Evolutionary conservation across 2,329 filamentous ascomycete genomes (phyloP).

Genomic region (Ascomycota sp.): DNA sequence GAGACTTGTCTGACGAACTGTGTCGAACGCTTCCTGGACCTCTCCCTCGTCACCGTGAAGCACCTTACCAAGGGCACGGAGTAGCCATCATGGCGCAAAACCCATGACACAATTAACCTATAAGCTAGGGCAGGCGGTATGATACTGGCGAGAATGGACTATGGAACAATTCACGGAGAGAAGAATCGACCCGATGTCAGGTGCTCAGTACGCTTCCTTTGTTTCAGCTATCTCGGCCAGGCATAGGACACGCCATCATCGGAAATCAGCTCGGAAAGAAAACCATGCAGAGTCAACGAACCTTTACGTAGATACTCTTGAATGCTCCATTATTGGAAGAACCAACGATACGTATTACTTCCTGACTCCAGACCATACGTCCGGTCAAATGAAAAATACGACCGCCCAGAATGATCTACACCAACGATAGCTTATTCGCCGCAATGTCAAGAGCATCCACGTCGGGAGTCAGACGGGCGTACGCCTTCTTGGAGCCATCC

Average conservation of each 20-base stretch:
- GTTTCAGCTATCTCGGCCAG: too few relatives aligned
- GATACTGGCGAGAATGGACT: too few relatives aligned
- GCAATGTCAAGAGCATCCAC: slow-evolving; percentile 98
- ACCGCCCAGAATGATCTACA: slow-evolving; percentile 33
- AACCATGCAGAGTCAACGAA: too few relatives aligned
- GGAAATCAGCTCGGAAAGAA: too few relatives aligned
- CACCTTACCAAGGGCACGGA: slow-evolving; percentile 43
- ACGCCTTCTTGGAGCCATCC: slow-evolving; percentile 97
- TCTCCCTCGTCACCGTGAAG: slow-evolving; percentile 64
- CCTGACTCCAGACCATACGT: slow-evolving; percentile 13
- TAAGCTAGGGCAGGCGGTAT: neutral
- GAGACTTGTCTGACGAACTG: slow-evolving; percentile 77
- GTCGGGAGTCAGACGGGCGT: slow-evolving; percentile 81
- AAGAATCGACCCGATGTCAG: too few relatives aligned
- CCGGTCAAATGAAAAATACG: slow-evolving; percentile 3
- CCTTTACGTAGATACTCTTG: too few relatives aligned
- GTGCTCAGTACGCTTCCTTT: too few relatives aligned
- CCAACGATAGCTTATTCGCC: slow-evolving; percentile 93
- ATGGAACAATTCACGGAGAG: too few relatives aligned
- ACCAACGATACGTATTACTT: too few relatives aligned
- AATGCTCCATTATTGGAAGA: neutral
- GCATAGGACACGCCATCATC: neutral
- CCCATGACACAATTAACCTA: neutral
- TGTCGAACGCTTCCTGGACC: slow-evolving; percentile 80
- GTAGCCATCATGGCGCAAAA: neutral